Evolutionary conservation across 2,329 filamentous ascomycete genomes (phyloP), one percentile per base, ranked within the genome.

Genomic region (Hymenoscyphus infarciens): DNA sequence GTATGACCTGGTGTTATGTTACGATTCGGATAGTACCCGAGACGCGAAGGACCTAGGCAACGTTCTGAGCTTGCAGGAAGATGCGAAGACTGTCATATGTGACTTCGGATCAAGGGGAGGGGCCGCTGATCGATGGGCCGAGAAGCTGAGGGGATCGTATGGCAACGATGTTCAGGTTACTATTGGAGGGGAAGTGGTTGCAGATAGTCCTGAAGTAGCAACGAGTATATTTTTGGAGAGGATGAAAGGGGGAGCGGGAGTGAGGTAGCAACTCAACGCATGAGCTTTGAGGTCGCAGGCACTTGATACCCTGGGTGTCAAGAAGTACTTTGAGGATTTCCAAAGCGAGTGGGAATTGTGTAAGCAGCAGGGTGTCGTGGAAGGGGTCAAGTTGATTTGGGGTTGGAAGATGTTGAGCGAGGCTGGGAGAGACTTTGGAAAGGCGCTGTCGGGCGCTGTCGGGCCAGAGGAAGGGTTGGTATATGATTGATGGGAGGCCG

Each of bases 401-500:
- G 68, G 68, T n/a, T 70, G 64, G 62, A 64, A 5, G 67, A 66
- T 59, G 38, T 69, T n/a, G 66, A 59, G n/a, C 64, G 57, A 52
- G 66, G 62, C 2, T 71, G 68, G 68, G 63, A 68, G 19, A 68
- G 53, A 27, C 63, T 71, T 52, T 67, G 19, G n/a, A 69, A 61
- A 54, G 69, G 67, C 25, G 65, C 64, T 55, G 64, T 67, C 31
- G 63, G 69, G 67, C 25, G 65, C 64, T 55, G 64, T 67, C 31
- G 63, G 64, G 3, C 64, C 67, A 11, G 59, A 66, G 57, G 64
- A 70, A 52, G 67, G 67, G 2, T 35, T 69, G 39, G 63, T 68
- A 1, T 71, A 66, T 55, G 49, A 60, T 29, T 25, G 45, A 22
- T 27, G 45, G 22, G 10, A 25, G 13, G n/a, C 10, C 45, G 19